Conservation (phyloP, 169 alveolate species). For the Eimeria zaria region DNA sequence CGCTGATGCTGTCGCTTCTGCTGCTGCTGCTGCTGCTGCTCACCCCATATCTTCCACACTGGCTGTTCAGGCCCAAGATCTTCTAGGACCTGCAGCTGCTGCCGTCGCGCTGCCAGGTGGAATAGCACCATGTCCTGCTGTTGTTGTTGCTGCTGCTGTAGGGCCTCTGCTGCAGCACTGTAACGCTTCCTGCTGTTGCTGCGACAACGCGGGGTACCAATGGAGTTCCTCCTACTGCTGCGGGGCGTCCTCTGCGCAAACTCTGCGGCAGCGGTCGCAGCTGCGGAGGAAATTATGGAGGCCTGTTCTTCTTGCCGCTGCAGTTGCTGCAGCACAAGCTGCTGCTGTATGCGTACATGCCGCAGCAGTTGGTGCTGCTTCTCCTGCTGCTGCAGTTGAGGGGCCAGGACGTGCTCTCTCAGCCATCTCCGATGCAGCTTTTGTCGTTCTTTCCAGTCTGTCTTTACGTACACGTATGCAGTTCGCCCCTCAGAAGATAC, state of each 20-base stretch:
- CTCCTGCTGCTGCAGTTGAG: constrained; percentile 65
- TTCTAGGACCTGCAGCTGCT: constrained; percentile 58
- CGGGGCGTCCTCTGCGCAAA: constrained; percentile 52
- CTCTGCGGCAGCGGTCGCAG: constrained; percentile 48
- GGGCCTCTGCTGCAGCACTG: constrained; percentile 61
- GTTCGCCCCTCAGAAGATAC: constrained; percentile 92
- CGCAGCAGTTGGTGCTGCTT: constrained; percentile 71
- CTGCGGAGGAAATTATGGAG: neutral
- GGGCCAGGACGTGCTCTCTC: constrained; percentile 38
- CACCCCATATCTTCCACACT: neutral
- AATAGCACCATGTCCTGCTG: constrained; percentile 75
- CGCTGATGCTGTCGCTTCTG: neutral
- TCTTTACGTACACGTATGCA: constrained; percentile 92
- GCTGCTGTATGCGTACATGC: constrained; percentile 75
- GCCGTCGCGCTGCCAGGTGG: constrained; percentile 71
- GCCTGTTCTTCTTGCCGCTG: constrained; percentile 27
- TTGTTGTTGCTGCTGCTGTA: constrained; percentile 53
- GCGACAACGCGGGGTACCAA: constrained; percentile 63
- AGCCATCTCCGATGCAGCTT: constrained; percentile 82
- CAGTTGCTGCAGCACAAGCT: constrained; percentile 64
- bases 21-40: neutral
- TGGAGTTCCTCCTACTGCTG: constrained; percentile 52
- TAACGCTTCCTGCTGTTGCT: constrained; percentile 55
- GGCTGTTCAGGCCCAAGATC: constrained; percentile 15
- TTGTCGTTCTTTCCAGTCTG: constrained; percentile 88